Percentiles rank a stretch among this genome's conserved stretches.
These are phyloP conservation scores for Septoria linicola DNA, from an alignment of 2,329 filamentous ascomycete species.

Conservation along the genomic window DNA sequence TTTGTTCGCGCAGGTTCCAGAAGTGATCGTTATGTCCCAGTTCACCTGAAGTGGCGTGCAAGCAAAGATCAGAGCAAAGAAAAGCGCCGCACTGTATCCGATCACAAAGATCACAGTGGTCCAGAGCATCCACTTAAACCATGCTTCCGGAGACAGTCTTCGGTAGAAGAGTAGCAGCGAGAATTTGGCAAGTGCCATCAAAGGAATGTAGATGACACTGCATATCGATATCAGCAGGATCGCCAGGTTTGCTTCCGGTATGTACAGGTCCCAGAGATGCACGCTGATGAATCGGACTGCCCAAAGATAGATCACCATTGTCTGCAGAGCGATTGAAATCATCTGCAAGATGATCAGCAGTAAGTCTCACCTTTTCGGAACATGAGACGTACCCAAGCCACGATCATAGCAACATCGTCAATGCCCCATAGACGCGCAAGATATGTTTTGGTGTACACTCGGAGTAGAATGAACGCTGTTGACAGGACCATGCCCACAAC, in stretches of 20 bases:
- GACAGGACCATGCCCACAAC: constrained; percentile 21
- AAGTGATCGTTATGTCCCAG: constrained; percentile 16
- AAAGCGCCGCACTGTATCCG: constrained; percentile 14
- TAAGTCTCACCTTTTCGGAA: background rate
- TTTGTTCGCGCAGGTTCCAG: constrained; percentile 15
- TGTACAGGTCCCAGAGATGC: constrained; percentile 17
- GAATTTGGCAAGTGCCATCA: constrained; percentile 20
- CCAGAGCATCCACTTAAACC: constrained; percentile 16
- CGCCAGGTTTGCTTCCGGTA: constrained; percentile 9
- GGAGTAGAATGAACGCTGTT: constrained; percentile 14
- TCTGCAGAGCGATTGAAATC: constrained; percentile 18
- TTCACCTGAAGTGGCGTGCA: constrained; percentile 15
- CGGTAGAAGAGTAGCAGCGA: constrained; percentile 19
- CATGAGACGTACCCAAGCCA: constrained; percentile 16
- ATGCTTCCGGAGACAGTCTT: constrained; percentile 15
- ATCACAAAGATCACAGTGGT: constrained; percentile 10
- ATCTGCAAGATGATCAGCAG: constrained; percentile 7
- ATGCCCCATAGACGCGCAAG: constrained; percentile 17
- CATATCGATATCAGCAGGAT: constrained; percentile 15
- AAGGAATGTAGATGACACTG: constrained; percentile 18
- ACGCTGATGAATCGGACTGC: constrained; percentile 11
- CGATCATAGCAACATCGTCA: constrained; percentile 18
- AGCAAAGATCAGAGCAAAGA: constrained; percentile 17
- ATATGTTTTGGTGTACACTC: constrained; percentile 21
- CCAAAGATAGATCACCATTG: constrained; percentile 18